A percentile compares a stretch with the other conserved stretches of the same genome.
Conservation (phyloP, 352 stramenopile species). For the Hyaloperonospora arabidopsidis region DNA sequence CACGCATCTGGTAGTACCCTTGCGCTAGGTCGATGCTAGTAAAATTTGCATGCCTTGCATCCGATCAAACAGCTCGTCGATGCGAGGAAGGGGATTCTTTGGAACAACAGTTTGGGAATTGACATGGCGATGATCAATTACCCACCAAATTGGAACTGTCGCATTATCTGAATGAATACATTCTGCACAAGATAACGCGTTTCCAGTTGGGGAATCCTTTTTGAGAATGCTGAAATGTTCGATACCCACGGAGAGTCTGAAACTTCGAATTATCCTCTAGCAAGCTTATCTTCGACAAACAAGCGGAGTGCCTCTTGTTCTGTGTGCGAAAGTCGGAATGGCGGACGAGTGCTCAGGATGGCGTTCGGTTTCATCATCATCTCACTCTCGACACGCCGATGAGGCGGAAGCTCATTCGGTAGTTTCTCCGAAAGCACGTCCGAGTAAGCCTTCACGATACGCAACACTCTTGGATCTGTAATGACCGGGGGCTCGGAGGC, state of each 20-base stretch:
- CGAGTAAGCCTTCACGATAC: background rate
- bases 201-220: background rate
- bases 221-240: background rate
- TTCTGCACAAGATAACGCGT: background rate
- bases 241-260: background rate
- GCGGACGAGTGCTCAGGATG: background rate
- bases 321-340: background rate
- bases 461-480: no score
- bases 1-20: no score
- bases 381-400: background rate
- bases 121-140: conserved; percentile 14
- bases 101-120: conserved; percentile 8
- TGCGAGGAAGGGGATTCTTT: conserved; percentile 9
- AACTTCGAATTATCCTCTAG: background rate
- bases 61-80: conserved; percentile 14
- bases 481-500: no score
- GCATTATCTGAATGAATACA: background rate
- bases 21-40: conserved; percentile 19
- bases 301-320: background rate
- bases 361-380: no score
- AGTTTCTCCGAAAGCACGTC: background rate
- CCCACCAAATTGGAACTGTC: conserved; percentile 6
- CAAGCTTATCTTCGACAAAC: background rate
- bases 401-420: background rate
- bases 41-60: conserved; percentile 10